phyloP scores from a whole-genome alignment of 371 early-diverging fungal species.

The Actinomucor elegans region DNA sequence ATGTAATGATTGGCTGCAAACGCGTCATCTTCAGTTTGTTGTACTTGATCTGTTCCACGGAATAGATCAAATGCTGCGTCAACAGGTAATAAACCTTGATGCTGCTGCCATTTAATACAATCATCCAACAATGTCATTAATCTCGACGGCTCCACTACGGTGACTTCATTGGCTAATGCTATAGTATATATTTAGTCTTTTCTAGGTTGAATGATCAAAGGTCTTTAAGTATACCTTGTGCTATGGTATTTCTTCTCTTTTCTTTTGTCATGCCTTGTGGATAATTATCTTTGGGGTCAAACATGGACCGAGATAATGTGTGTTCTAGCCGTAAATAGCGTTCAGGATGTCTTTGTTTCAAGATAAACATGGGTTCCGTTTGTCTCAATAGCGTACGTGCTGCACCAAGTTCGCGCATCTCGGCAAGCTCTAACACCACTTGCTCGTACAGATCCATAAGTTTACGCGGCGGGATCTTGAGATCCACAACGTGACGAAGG shows the following conservation, averaged over 20 bases:
- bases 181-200: not conserved
- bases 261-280: slow-evolving; percentile 62
- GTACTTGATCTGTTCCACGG: slow-evolving; percentile 58
- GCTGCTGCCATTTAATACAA: slow-evolving; percentile 84
- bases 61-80: slow-evolving; percentile 82
- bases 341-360: slow-evolving; percentile 71
- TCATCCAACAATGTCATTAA: slow-evolving; percentile 83
- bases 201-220: too few relatives aligned
- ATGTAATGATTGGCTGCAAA: slow-evolving; percentile 63
- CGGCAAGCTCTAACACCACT: slow-evolving; percentile 76
- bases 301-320: slow-evolving; percentile 65
- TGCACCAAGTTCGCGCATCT: slow-evolving; percentile 76
- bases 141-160: slow-evolving; percentile 76
- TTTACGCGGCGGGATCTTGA: slow-evolving; percentile 70
- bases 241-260: slow-evolving; percentile 71
- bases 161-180: slow-evolving; percentile 69
- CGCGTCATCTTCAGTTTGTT: slow-evolving; percentile 69
- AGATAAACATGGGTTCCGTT: slow-evolving; percentile 81
- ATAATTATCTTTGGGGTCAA: slow-evolving; percentile 65
- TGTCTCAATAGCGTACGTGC: slow-evolving; percentile 85
- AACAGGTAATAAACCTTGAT: slow-evolving; percentile 72
- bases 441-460: slow-evolving; percentile 90
- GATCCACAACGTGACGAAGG: slow-evolving; percentile 63
- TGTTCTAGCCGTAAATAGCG: slow-evolving; percentile 80
- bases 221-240: too few relatives aligned